Conservation (phyloP, 2,329 filamentous ascomycete genomes). For the Hypoxylon sp. region DNA sequence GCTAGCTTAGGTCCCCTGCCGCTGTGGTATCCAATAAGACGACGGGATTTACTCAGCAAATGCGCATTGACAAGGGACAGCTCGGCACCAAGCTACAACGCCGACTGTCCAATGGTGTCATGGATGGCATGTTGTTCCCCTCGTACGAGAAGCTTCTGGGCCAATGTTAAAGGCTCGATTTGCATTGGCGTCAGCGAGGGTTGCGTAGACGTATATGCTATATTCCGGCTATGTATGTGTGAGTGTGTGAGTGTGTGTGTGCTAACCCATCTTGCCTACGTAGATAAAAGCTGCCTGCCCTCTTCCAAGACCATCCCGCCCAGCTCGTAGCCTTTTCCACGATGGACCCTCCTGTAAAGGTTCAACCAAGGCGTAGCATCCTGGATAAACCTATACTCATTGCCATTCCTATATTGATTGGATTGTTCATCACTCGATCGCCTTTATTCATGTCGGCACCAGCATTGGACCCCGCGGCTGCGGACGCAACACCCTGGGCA, state of each 20-base stretch:
- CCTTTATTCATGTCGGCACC: slow-evolving; percentile 59
- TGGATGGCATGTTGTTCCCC: slow-evolving; percentile 39
- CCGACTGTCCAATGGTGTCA: slow-evolving; percentile 29
- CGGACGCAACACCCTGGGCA: slow-evolving; percentile 62
- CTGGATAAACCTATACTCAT: slow-evolving; percentile 53
- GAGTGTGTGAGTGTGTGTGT: neutral
- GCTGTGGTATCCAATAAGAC: slow-evolving; percentile 38
- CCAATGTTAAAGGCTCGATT: slow-evolving; percentile 22
- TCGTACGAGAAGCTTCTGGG: slow-evolving; percentile 34
- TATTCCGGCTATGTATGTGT: neutral
- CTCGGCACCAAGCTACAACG: slow-evolving; percentile 6
- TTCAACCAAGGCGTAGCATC: slow-evolving; percentile 44
- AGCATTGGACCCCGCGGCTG: slow-evolving; percentile 46
- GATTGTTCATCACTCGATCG: slow-evolving; percentile 56
- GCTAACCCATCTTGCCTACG: neutral
- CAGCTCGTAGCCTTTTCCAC: slow-evolving; percentile 19
- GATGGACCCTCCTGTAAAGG: slow-evolving; percentile 27
- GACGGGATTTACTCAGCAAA: slow-evolving; percentile 43
- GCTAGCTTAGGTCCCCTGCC: slow-evolving; percentile 24
- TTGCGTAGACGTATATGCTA: slow-evolving; percentile 20
- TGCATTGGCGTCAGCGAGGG: slow-evolving; percentile 16
- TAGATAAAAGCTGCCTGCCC: slow-evolving; percentile 22
- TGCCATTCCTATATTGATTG: slow-evolving; percentile 56
- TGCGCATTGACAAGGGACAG: slow-evolving; percentile 30
- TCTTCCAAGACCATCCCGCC: slow-evolving; percentile 6